Evolutionary conservation across 441 rosid genomes (phyloP), one percentile per base, ranked within the genome.

Genomic region (Adansonia grandidieri): DNA sequence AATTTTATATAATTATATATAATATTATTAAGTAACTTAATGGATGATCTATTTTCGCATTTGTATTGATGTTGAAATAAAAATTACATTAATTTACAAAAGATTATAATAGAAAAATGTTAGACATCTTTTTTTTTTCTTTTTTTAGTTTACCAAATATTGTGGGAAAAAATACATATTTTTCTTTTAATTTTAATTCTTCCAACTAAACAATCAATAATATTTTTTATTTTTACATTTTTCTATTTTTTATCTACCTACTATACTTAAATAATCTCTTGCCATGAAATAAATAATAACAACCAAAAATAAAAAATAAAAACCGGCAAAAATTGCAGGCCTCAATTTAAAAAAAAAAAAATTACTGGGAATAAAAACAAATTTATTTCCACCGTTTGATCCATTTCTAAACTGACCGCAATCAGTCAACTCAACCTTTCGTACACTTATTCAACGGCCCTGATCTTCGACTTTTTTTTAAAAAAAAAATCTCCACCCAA

Each of bases 381-480:
- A 67, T 81, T 9, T 9, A 75, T 75, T 15, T 45, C 9, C 53
- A 51, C 80, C 87, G 82, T 82, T 22, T 0, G 82, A 78, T 80
- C 69, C 24, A 44, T 24, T 68, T 11, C 7, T 11, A 67, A 45
- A 4, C 44, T 67, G 53, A 2, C 15, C 64, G 0, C 11, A 0
- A 72, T 7, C 6, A 11, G 20, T 37, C 68, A 32, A 56, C 15
- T 32, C 37, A 61, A 9, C 32, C 5, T 2, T 15, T 28, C 28
- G 4, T 14, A 19, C 0, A 58, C n/a, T 6, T 66, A 2, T 24
- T 57, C 48, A 79, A 76, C 81, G 83, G 82, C 53, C 44, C 0
- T 1, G 76, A 81, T 84, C 79, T 28, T 71, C 1, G 28, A 2
- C 8, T 61, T 1, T 10, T 19, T 51, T 28, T 13, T 24, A 24